A percentile compares a stretch with the other conserved stretches of the same genome.
phyloP scores from a whole-genome alignment of 2,329 filamentous ascomycete species.

The Epichloe festucae region DNA sequence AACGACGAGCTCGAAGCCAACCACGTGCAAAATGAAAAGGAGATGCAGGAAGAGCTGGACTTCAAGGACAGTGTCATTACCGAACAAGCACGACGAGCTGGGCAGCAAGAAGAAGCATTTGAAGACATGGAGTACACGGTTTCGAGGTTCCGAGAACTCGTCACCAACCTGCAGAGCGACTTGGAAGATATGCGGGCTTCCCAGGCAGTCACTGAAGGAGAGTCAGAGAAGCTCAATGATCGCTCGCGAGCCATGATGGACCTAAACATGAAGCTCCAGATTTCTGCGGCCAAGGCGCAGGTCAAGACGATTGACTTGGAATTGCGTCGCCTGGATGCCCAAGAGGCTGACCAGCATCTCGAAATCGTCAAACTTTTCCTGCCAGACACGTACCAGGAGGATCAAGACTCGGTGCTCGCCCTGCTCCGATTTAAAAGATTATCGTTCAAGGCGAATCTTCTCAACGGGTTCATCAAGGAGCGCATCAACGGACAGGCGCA shows the following conservation, averaged over 20 bases:
- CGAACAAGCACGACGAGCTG: constrained; percentile 63
- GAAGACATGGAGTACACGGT: constrained; percentile 87
- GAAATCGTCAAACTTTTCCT: constrained; percentile 81
- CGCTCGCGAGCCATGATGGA: constrained; percentile 93
- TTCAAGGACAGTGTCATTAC: constrained; percentile 71
- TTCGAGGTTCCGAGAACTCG: constrained; percentile 76
- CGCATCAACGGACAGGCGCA: constrained; percentile 54
- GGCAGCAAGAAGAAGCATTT: constrained; percentile 65
- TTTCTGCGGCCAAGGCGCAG: constrained; percentile 81
- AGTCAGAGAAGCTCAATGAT: constrained; percentile 79
- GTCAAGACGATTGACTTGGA: constrained; percentile 91
- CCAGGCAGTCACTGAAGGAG: constrained; percentile 81
- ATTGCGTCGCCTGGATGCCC: constrained; percentile 70
- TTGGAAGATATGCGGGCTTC: constrained; percentile 87
- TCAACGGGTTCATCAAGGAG: constrained; percentile 69
- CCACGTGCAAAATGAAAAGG: constrained; percentile 84
- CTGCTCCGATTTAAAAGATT: constrained; percentile 79
- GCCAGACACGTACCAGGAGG: constrained; percentile 67
- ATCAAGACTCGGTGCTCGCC: constrained; percentile 77
- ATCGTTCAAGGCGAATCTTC: constrained; percentile 72
- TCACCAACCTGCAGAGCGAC: constrained; percentile 72
- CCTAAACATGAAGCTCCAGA: constrained; percentile 84
- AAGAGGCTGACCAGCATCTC: constrained; percentile 79
- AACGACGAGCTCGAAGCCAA: constrained; percentile 92
- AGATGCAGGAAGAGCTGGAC: constrained; percentile 87